Percentiles rank a stretch among this genome's conserved stretches.
Evolutionary conservation across 306 rosid genomes (phyloP).

Genomic region (Amphicarpaea edgeworthii): DNA sequence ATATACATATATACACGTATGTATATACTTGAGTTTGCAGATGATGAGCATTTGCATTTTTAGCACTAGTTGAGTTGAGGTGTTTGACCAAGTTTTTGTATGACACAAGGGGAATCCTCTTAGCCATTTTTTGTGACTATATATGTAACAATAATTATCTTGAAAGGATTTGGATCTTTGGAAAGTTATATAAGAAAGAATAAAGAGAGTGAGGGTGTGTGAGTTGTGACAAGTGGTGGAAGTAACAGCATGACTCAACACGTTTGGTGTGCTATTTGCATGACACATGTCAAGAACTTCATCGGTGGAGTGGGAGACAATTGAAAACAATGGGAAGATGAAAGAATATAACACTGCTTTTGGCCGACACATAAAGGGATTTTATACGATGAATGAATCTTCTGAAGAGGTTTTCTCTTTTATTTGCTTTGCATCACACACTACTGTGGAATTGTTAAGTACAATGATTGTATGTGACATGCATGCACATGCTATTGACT

Average conservation of each 20-base stretch:
- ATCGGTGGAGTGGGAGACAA: not conserved
- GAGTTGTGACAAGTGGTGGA: slow-evolving; percentile 50
- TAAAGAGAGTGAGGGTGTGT: not conserved
- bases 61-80: slow-evolving; percentile 37
- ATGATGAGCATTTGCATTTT: slow-evolving; percentile 35
- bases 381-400: slow-evolving; percentile 27
- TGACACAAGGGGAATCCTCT: slow-evolving; percentile 40
- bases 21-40: slow-evolving; percentile 39
- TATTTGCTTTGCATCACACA: not conserved
- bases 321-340: too few species aligned
- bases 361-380: slow-evolving; percentile 23
- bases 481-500: not conserved
- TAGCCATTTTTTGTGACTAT: slow-evolving; percentile 46
- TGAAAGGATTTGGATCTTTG: not conserved
- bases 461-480: not conserved
- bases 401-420: not conserved
- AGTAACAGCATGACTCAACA: slow-evolving; percentile 2
- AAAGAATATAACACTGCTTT: not conserved
- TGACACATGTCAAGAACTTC: slow-evolving; percentile 36
- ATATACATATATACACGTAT: too few species aligned
- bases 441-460: slow-evolving; percentile 1
- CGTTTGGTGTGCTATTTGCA: not conserved
- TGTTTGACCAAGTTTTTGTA: slow-evolving; percentile 36
- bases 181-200: not conserved
- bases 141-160: not conserved